Conservation (phyloP, 2,329 filamentous ascomycete genomes). For the Pseudogymnoascus sp. region DNA sequence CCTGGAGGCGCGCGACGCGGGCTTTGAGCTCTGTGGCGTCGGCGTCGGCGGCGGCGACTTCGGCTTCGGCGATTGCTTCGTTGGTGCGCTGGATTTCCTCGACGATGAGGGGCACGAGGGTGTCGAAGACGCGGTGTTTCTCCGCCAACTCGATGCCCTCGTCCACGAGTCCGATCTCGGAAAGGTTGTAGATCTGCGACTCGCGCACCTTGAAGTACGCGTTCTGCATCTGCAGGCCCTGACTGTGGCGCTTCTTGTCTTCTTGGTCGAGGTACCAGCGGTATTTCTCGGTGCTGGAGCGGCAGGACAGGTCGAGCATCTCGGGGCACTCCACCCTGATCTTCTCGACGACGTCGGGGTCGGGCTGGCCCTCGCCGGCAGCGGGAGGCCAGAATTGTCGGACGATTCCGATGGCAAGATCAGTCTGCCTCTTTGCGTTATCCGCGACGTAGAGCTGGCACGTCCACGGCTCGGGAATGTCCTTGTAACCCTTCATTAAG, state of each 20-base stretch:
- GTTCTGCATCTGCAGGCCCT: conserved; percentile 40
- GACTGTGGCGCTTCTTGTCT: conserved; percentile 37
- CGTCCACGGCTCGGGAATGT: conserved; percentile 79
- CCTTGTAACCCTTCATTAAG: conserved; percentile 55
- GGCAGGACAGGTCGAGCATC: conserved; percentile 50
- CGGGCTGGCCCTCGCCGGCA: conserved; percentile 22
- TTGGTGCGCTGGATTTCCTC: conserved; percentile 18
- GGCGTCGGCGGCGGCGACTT: conserved; percentile 19
- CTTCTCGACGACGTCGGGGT: conserved; percentile 30
- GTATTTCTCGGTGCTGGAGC: conserved; percentile 51
- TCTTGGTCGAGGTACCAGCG: conserved; percentile 49
- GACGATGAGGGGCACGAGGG: conserved; percentile 44
- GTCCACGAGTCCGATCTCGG: conserved; percentile 23
- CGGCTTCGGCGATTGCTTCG: conserved; percentile 13
- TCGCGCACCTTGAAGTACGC: conserved; percentile 36
- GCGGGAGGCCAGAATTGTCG: conserved; percentile 28
- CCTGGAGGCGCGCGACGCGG: conserved; percentile 15
- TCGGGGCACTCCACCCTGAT: conserved; percentile 44
- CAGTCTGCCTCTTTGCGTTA: conserved; percentile 52
- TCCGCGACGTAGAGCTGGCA: conserved; percentile 57
- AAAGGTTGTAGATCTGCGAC: conserved; percentile 39
- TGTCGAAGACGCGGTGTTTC: conserved; percentile 54
- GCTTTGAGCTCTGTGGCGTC: conserved; percentile 17
- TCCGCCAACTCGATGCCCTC: conserved; percentile 55
- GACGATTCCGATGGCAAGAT: conserved; percentile 38